These are phyloP conservation scores for Plicaturopsis crispa DNA, from an alignment of 768 basidiomycete genomes.

Conservation along the genomic window DNA sequence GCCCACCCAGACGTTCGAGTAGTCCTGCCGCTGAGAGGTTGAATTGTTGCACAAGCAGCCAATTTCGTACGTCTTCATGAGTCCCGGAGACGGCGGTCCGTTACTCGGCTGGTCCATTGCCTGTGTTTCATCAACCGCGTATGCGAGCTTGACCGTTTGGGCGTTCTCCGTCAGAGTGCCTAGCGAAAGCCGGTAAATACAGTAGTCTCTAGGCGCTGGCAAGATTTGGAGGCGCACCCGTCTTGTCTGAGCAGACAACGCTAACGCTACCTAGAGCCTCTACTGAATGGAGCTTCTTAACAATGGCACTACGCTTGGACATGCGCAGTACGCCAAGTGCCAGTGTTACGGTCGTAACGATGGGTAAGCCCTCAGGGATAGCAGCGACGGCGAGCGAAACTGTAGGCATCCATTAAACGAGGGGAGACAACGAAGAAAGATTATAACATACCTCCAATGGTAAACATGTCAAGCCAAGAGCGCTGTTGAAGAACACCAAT, in stretches of 20 bases:
- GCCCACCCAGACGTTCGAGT: slow-evolving; percentile 59
- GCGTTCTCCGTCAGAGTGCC: slow-evolving; percentile 95
- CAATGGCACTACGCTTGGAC: slow-evolving; percentile 92
- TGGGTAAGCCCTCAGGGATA: slow-evolving; percentile 93
- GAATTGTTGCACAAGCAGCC: slow-evolving; percentile 92
- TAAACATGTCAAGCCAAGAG: slow-evolving; percentile 97
- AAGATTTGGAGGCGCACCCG: slow-evolving; percentile 40
- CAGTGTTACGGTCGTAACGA: slow-evolving; percentile 95
- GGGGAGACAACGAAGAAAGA: not conserved
- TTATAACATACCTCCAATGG: slow-evolving; percentile 76
- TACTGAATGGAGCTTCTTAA: slow-evolving; percentile 94
- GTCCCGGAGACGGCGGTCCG: slow-evolving; percentile 47
- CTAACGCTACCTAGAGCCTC: slow-evolving; percentile 91
- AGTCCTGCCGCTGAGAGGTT: slow-evolving; percentile 50
- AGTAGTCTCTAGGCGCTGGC: slow-evolving; percentile 2
- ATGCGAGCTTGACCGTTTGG: slow-evolving; percentile 87
- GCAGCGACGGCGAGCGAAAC: slow-evolving; percentile 98
- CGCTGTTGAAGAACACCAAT: slow-evolving; percentile 83
- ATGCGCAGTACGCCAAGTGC: slow-evolving; percentile 91
- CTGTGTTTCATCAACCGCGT: slow-evolving; percentile 77
- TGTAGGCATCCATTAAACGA: slow-evolving; percentile 20
- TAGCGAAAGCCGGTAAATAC: slow-evolving; percentile 10
- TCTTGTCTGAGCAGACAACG: slow-evolving; percentile 98
- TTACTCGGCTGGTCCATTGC: slow-evolving; percentile 49
- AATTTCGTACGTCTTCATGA: slow-evolving; percentile 70